Conservation (phyloP, 2,329 filamentous ascomycete genomes). For the Aspergillus novofumigatus region DNA sequence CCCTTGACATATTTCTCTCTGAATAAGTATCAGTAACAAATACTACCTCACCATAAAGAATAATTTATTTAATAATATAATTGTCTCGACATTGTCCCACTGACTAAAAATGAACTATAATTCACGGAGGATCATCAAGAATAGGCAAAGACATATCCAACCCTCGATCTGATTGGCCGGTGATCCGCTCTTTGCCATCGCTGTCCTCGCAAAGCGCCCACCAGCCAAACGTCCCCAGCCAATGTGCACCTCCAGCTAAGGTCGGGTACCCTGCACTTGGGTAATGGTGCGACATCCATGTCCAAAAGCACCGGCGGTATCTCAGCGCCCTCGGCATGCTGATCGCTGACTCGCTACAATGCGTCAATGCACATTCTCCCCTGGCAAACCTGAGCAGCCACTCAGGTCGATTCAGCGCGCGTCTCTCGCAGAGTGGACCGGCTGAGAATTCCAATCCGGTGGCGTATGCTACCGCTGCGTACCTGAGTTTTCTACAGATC, state of each 20-base stretch:
- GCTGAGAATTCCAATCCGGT: not conserved
- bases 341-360: not conserved
- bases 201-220: not conserved
- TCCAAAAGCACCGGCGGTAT: not conserved
- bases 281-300: not conserved
- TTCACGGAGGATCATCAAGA: no score
- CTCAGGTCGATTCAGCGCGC: not conserved
- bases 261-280: not conserved
- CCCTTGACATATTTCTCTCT: no score
- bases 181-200: not conserved
- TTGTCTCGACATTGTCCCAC: not conserved
- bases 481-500: not conserved
- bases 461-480: not conserved
- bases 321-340: not conserved
- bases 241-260: not conserved
- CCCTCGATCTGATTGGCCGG: not conserved
- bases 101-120: no score
- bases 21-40: not conserved
- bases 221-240: not conserved
- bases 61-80: not conserved
- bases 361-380: not conserved
- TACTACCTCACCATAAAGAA: not conserved
- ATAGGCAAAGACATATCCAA: not conserved
- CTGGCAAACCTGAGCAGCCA: not conserved
- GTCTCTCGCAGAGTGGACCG: not conserved